Evolutionary conservation across 306 rosid species (phyloP), one percentile per base, ranked within the genome.

Genomic region (Pterocarpus santalinus): DNA sequence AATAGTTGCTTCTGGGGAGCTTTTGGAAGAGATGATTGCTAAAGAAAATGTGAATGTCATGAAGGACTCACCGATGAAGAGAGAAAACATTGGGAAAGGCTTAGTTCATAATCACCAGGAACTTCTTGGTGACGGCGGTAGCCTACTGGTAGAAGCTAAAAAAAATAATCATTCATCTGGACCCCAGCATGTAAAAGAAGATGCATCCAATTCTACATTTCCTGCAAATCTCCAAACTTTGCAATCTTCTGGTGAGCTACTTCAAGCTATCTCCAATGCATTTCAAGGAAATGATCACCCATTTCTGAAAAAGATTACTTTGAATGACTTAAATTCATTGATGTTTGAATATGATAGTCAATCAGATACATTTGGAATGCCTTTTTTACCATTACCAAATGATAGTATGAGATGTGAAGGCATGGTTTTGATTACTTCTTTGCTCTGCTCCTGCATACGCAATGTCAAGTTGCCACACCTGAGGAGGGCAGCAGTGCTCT

Each of bases 401-500:
- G 96, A 90, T 80, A 86, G 85, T 80, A 90, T 93, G 92, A 86
- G 87, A 84, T 95, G 98, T 85, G 99, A 93, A 81, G 99, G 97
- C 85, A 93, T 95, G 98, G 93, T 93, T 89, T 82, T 95, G 86
- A 90, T 95, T 66, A 90, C 99, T 85, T 93, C 98, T 75, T 87
- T 95, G 83, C 94, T 95, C 34, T 95, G 97, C 86, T 93, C 99
- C 61, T 91, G 99, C 89, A 83, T 93, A 81, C 96, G 99, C 81
- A 93, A 93, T 86, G 92, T 93, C 83, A 95, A 89, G 89, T 82
- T 93, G 85, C 97, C 99, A 77, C 96, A 90, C 85, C 81, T 90
- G 84, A 89, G 99, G 84, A 90, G 99, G 87, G 91, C 88, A 22
- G 98, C 97, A 56, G 84, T 95, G 82, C 97, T 95, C 71, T 84